A percentile compares a stretch with the other conserved stretches of the same genome.
phyloP scores from a whole-genome alignment of 495 filamentous ascomycete species.

The Melanomma pulvis-pyrius region DNA sequence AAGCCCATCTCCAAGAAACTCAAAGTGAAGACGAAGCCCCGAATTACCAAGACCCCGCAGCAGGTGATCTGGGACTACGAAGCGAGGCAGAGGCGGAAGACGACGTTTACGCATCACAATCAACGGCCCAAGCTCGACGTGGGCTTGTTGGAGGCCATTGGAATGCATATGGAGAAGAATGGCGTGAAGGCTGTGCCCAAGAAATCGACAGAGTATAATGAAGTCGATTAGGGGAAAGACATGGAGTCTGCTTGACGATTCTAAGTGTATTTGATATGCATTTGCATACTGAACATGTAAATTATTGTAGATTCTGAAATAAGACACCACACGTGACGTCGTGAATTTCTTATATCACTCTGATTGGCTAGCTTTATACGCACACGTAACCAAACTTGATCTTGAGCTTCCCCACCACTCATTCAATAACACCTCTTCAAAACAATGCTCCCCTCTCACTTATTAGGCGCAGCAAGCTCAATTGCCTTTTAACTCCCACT shows the following conservation, averaged over 20 bases:
- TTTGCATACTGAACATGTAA: neutral
- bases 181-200: slow-evolving; percentile 2
- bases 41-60: neutral
- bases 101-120: neutral
- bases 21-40: neutral
- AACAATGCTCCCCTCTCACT: neutral
- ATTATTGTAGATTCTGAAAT: neutral
- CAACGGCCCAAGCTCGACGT: neutral
- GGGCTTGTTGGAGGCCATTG: slow-evolving; percentile 4
- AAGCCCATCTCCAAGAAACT: too few relatives aligned
- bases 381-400: neutral
- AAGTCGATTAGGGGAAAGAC: neutral
- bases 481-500: neutral
- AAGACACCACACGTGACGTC: neutral
- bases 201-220: neutral
- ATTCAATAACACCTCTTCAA: neutral
- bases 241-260: neutral
- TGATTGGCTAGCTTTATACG: neutral
- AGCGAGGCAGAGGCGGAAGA: neutral
- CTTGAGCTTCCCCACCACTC: neutral
- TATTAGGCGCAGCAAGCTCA: neutral
- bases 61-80: neutral
- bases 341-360: neutral
- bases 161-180: slow-evolving; percentile 10
- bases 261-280: neutral